A percentile compares a stretch with the other conserved stretches of the same genome.
Conservation (phyloP, 2,329 filamentous ascomycete species). For the Fusarium floridanum region DNA sequence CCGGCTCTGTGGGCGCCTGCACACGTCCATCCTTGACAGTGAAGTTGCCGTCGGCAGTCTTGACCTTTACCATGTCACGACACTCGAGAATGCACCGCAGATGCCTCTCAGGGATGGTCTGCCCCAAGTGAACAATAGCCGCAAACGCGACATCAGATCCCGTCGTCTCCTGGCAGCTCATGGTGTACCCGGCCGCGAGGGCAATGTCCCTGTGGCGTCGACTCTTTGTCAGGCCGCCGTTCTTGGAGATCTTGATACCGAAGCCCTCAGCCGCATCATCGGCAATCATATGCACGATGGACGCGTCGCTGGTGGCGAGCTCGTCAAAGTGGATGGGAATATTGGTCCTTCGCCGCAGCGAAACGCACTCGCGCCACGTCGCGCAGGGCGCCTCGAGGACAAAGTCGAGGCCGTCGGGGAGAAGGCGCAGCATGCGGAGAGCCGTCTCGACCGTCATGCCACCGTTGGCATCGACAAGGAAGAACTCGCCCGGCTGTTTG, state of each 20-base stretch:
- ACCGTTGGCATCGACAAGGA: conserved; percentile 35
- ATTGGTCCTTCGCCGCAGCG: conserved; percentile 25
- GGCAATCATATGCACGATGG: conserved; percentile 29
- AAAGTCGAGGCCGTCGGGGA: conserved; percentile 34
- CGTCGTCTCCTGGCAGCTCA: conserved; percentile 35
- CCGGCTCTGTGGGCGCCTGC: conserved; percentile 28
- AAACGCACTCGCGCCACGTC: conserved; percentile 29
- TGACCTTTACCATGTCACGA: conserved; percentile 27
- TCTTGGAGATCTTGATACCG: conserved; percentile 38
- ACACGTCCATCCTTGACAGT: conserved; percentile 25
- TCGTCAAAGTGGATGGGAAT: conserved; percentile 36
- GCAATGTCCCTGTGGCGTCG: conserved; percentile 34
- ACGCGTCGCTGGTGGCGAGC: conserved; percentile 28
- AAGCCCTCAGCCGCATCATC: conserved; percentile 37
- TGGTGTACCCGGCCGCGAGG: conserved; percentile 33
- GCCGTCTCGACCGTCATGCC: conserved; percentile 33
- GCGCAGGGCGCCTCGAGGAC: conserved; percentile 38
- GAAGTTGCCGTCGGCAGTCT: conserved; percentile 36
- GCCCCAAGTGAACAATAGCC: conserved; percentile 33
- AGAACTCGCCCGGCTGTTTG: conserved; percentile 34
- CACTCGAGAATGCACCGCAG: conserved; percentile 34
- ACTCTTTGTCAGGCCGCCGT: conserved; percentile 32
- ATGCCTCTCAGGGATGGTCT: conserved; percentile 31
- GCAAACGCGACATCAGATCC: conserved; percentile 36
- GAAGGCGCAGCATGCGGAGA: conserved; percentile 31